A percentile compares a stretch with the other conserved stretches of the same genome.
phyloP scores from a whole-genome alignment of 2,329 filamentous ascomycete genomes.

The Pseudogymnoascus sp. region DNA sequence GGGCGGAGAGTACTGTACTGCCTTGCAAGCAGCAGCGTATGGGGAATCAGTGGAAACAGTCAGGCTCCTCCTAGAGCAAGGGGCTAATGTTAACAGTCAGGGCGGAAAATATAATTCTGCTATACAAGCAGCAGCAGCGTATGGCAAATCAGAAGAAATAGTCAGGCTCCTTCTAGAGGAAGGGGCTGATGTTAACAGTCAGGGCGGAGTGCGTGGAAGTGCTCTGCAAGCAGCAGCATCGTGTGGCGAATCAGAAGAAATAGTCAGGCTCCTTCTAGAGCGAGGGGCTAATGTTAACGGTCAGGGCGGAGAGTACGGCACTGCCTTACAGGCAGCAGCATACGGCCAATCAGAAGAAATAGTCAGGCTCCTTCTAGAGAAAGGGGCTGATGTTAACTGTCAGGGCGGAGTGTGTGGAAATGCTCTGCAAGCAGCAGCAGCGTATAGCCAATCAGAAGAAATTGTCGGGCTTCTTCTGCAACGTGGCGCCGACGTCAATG shows the following conservation, averaged over 20 bases:
- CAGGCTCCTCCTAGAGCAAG: constrained; percentile 2
- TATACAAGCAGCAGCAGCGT: not conserved
- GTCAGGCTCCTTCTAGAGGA: constrained; percentile 9
- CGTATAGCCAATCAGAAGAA: not conserved
- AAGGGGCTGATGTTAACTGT: not conserved
- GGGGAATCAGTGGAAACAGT: constrained; percentile 4
- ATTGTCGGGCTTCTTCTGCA: not conserved
- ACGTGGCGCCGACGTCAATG: not conserved
- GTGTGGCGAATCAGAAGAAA: not conserved
- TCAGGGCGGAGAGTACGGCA: constrained; percentile 9
- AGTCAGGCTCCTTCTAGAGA: not conserved
- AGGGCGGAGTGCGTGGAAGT: constrained; percentile 2
- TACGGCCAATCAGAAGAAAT: not conserved
- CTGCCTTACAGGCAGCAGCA: constrained; percentile 14
- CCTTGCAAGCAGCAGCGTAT: constrained; percentile 14
- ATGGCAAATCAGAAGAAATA: not conserved
- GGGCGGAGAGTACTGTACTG: constrained; percentile 15
- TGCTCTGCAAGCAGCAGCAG: not conserved
- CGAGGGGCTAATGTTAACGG: constrained; percentile 10
- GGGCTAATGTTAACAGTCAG: constrained; percentile 18
- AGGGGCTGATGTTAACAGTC: constrained; percentile 11
- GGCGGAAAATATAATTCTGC: constrained; percentile 5
- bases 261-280: constrained; percentile 10
- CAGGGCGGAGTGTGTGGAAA: not conserved
- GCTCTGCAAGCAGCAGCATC: constrained; percentile 13